Evolutionary conservation across 345 rosid species (phyloP).

Genomic region (Kandelia obovata): DNA sequence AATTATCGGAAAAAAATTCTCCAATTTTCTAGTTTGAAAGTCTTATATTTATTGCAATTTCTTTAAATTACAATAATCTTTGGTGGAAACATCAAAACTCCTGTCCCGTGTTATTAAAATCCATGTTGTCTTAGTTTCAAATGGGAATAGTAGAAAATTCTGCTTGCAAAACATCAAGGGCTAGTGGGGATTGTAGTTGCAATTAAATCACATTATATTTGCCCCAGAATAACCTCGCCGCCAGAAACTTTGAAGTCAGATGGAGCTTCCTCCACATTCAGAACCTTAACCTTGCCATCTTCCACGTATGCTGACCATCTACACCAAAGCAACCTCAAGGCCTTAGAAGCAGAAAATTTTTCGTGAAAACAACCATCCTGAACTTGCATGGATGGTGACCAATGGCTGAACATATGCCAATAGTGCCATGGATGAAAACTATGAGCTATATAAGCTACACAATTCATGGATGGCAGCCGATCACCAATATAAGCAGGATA

Average conservation of each 20-base stretch:
- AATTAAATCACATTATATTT: constrained; percentile 38
- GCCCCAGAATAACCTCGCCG: constrained; percentile 70
- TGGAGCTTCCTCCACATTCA: constrained; percentile 84
- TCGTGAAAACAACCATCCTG: neutral
- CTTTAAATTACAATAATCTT: too few species aligned
- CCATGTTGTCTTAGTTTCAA: neutral
- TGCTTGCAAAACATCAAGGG: neutral
- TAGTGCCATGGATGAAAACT: too few species aligned
- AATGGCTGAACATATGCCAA: neutral
- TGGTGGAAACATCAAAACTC: neutral
- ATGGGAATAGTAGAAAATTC: neutral
- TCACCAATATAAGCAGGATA: neutral
- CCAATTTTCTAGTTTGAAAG: too few species aligned
- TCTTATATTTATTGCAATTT: too few species aligned
- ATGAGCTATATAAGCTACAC: too few species aligned
- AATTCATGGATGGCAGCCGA: too few species aligned
- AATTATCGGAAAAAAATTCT: too few species aligned
- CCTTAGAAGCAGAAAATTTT: neutral
- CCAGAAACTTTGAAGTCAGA: constrained; percentile 86
- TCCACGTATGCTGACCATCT: constrained; percentile 95
- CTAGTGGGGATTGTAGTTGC: neutral
- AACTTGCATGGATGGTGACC: neutral
- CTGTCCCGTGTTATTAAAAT: neutral
- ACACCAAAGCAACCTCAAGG: constrained; percentile 10
- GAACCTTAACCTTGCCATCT: constrained; percentile 71